A percentile compares a stretch with the other conserved stretches of the same genome.
Evolutionary conservation across 2,329 filamentous ascomycete species (phyloP).

Genomic region (Microcyclosporella mali): DNA sequence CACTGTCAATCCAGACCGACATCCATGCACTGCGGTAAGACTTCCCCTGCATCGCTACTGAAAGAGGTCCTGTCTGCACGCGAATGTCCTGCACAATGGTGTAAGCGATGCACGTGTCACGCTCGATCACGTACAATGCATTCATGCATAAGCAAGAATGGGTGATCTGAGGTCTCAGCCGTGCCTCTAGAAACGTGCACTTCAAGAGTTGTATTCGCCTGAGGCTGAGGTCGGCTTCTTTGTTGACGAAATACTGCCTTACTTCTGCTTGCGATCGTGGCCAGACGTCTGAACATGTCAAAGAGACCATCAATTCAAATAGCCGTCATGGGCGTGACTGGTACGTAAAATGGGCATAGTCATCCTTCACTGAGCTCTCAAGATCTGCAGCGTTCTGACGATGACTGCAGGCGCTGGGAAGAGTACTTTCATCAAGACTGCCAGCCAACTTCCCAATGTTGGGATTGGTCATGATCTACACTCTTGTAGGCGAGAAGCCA

Average conservation of each 20-base stretch:
- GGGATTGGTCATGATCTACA: neutral
- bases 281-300: neutral
- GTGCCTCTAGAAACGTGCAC: no score
- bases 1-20: neutral
- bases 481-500: neutral
- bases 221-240: no score
- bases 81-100: no score
- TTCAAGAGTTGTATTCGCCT: no score
- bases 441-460: slow-evolving; percentile 11
- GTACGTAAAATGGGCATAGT: slow-evolving; percentile 7
- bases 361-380: no score
- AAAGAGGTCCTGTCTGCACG: no score
- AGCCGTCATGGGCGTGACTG: slow-evolving; percentile 39
- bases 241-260: neutral
- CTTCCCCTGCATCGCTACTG: no score
- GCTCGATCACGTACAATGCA: neutral
- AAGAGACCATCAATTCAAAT: slow-evolving; percentile 17
- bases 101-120: no score
- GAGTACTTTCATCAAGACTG: slow-evolving; percentile 31
- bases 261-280: neutral
- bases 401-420: slow-evolving; percentile 29
- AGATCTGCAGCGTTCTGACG: no score
- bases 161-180: no score
- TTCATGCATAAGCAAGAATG: no score
- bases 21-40: no score